These are phyloP conservation scores for Rhodotorula diobovata DNA, from an alignment of 768 basidiomycete genomes.

Conservation along the genomic window DNA sequence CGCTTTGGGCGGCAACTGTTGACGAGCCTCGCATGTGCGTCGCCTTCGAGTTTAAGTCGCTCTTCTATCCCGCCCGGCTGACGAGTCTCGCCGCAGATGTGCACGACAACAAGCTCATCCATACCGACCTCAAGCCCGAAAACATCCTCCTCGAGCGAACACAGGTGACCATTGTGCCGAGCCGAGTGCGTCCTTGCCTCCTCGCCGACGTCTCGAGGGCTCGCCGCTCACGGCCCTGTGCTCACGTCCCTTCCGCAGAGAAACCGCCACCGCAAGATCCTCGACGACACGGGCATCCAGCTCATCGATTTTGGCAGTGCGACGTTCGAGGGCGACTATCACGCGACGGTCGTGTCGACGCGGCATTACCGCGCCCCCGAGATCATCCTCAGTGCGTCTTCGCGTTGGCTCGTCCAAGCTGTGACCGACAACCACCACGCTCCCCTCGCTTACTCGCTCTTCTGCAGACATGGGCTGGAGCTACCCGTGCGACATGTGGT, in stretches of 20 bases:
- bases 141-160: slow-evolving; percentile 92
- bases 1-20: slow-evolving; percentile 87
- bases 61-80: slow-evolving; percentile 47
- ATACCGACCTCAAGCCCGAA: slow-evolving; percentile 98
- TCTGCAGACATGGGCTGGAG: slow-evolving; percentile 88
- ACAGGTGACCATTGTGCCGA: slow-evolving; percentile 52
- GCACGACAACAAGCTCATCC: slow-evolving; percentile 82
- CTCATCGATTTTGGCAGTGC: slow-evolving; percentile 98
- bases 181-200: slow-evolving; percentile 41
- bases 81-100: slow-evolving; percentile 15
- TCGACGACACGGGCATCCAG: slow-evolving; percentile 83
- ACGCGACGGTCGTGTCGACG: slow-evolving; percentile 95
- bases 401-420: too few relatives aligned
- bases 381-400: slow-evolving; percentile 84
- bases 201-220: background rate
- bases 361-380: slow-evolving; percentile 98
- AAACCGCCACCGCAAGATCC: slow-evolving; percentile 60
- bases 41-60: slow-evolving; percentile 33
- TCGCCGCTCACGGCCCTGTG: background rate
- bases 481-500: slow-evolving; percentile 96
- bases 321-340: slow-evolving; percentile 96
- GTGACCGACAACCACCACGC: too few relatives aligned
- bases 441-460: background rate
- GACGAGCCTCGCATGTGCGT: slow-evolving; percentile 85
- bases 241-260: slow-evolving; percentile 52